A percentile compares a stretch with the other conserved stretches of the same genome.
These are phyloP conservation scores for Hirschioporus abietinus DNA, from an alignment of 768 basidiomycete species.

Conservation along the genomic window DNA sequence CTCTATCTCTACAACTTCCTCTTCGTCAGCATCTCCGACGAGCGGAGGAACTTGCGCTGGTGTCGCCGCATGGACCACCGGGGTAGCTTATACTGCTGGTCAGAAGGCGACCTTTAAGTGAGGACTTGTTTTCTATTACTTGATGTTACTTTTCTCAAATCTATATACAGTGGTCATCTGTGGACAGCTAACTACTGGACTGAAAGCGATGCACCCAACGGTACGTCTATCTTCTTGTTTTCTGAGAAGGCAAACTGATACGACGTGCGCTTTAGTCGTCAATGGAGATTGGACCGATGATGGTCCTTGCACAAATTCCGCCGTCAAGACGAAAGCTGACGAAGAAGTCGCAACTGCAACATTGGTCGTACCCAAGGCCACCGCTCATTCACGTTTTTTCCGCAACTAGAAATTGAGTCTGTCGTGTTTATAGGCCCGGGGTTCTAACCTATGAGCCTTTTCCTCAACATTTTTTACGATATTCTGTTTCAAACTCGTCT, in stretches of 20 bases:
- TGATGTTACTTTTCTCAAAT: conserved; percentile 6
- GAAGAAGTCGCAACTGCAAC: conserved; percentile 4
- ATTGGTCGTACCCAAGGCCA: conserved; percentile 3
- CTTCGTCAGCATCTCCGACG: conserved; percentile 14
- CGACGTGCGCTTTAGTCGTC: neutral
- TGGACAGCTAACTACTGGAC: conserved; percentile 63
- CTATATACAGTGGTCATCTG: conserved; percentile 32
- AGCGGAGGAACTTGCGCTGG: conserved; percentile 39
- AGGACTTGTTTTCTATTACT: conserved; percentile 17
- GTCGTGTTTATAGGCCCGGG: too few relatives aligned
- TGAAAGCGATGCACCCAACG: conserved; percentile 44
- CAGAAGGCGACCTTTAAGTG: conserved; percentile 46
- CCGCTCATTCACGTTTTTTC: conserved; percentile 18
- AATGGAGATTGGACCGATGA: conserved; percentile 50
- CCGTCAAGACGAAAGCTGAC: conserved; percentile 11
- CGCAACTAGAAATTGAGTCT: conserved; percentile 14
- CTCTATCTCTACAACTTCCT: neutral
- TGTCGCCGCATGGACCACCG: conserved; percentile 46
- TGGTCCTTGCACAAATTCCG: conserved; percentile 38
- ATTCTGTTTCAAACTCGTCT: too few relatives aligned
- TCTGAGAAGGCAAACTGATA: neutral
- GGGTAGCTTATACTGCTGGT: conserved; percentile 45
- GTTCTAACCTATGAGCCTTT: too few relatives aligned
- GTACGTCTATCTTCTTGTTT: conserved; percentile 16
- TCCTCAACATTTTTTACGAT: too few relatives aligned